phyloP scores from a whole-genome alignment of 1,284 basidiomycete genomes.

The Cryptococcus sp. region DNA sequence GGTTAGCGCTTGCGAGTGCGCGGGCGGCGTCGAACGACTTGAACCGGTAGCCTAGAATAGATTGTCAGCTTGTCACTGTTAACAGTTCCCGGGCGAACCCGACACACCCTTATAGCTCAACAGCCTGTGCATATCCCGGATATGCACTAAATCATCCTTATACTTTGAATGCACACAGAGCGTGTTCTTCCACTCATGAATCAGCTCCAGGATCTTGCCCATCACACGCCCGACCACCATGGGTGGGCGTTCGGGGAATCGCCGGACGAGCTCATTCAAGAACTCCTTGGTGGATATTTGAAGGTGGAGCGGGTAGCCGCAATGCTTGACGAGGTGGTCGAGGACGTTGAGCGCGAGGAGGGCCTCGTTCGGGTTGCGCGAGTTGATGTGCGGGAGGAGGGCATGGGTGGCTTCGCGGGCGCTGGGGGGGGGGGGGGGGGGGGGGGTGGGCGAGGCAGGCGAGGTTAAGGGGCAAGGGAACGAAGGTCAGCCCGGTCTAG shows the following conservation, averaged over 20 bases:
- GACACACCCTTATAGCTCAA: slow-evolving; percentile 82
- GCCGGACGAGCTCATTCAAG: slow-evolving; percentile 93
- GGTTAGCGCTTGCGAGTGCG: slow-evolving; percentile 52
- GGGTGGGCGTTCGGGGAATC: slow-evolving; percentile 96
- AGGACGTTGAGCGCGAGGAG: slow-evolving; percentile 58
- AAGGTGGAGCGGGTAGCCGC: slow-evolving; percentile 81
- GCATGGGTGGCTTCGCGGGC: slow-evolving; percentile 54
- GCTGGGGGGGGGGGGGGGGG: slow-evolving; percentile 15
- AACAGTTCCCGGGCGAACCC: too few species aligned
- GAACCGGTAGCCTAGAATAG: slow-evolving; percentile 71
- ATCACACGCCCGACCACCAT: slow-evolving; percentile 92
- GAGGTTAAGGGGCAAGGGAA: background rate
- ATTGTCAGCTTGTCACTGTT: background rate
- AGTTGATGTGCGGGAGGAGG: slow-evolving; percentile 48
- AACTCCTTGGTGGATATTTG: slow-evolving; percentile 99
- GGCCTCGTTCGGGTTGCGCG: slow-evolving; percentile 45
- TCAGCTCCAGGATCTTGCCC: slow-evolving; percentile 83
- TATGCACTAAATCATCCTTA: slow-evolving; percentile 95
- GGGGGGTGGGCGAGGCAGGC: background rate
- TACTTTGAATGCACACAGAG: slow-evolving; percentile 86
- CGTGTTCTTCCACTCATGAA: slow-evolving; percentile 92
- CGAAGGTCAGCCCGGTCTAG: background rate
- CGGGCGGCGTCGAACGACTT: slow-evolving; percentile 60
- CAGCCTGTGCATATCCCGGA: slow-evolving; percentile 95
- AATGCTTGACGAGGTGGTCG: slow-evolving; percentile 81